Base-by-base conservation (phyloP, 345 rosid species). In the Gossypium thurberi region DNA sequence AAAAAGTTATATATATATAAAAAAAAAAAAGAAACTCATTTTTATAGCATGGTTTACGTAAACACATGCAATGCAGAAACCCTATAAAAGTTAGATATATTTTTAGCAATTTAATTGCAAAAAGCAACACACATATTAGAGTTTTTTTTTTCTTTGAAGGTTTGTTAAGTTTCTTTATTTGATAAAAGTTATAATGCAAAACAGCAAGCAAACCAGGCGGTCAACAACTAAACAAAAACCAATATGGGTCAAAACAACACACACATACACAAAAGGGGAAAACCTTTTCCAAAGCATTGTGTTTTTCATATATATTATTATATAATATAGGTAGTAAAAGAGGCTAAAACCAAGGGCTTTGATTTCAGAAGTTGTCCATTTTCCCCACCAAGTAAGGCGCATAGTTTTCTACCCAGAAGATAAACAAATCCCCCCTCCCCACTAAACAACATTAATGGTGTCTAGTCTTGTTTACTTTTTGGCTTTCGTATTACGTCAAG, bases 401-500 rank as follows among this genome's bases (percentile, higher is more conserved):
- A 72, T 43, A 26, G 74, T 59, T 51, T 58, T 71, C 65, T 56
- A 55, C 65, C 65, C 37, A 71, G 23, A 71, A 44, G 23, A 58
- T 56, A 42, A 71, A 64, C 23, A 62, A 62, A 2, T 8, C 55
- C 57, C 57, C 57, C n/a, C 57, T 52, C 55, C 23, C 57, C 57
- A 52, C 23, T 52, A 55, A n/a, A 40, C 37, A 44, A 65, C 69
- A 44, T 65, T 44, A 65, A 43, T 65, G 69, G 4, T 65, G 69
- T 65, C 51, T 20, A 65, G 28, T 40, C 33, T 58, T 57, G 50
- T 70, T 70, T 70, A 70, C 68, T 73, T 44, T 65, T 74, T 63
- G 58, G 42, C 69, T 81, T 76, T 17, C 2, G 26, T 72, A 59
- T 69, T 65, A 81, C 76, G 82, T 75, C 75, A 71, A 76, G 76